A percentile compares a stretch with the other conserved stretches of the same genome.
phyloP scores from a whole-genome alignment of 176 grass and related monocot species.

The Oropetium thomaeum region DNA sequence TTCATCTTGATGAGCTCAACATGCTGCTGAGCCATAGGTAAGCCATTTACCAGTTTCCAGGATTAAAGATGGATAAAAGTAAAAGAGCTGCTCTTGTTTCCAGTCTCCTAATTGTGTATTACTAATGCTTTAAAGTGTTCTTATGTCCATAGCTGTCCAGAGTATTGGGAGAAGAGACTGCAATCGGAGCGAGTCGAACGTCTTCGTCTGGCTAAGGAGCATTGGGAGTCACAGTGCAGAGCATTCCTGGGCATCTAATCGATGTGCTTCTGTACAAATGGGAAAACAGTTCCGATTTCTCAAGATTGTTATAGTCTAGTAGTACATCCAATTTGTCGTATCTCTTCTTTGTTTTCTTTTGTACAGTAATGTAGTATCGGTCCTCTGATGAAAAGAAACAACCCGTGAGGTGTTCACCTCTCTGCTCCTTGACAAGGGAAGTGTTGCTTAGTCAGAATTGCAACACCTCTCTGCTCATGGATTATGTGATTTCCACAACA shows the following conservation, averaged over 20 bases:
- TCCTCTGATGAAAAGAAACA: not conserved
- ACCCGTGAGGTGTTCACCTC: not conserved
- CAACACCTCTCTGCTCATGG: no score
- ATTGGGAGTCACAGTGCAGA: not conserved
- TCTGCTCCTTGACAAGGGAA: not conserved
- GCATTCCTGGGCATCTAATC: not conserved
- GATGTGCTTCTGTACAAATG: not conserved
- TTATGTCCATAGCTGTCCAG: not conserved
- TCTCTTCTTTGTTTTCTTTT: no score
- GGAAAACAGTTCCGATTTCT: not conserved
- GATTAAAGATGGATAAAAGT: not conserved
- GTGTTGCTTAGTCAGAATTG: not conserved
- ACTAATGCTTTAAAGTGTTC: not conserved
- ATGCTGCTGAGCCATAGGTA: constrained; percentile 70
- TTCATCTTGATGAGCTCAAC: constrained; percentile 77
- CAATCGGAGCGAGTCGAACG: not conserved
- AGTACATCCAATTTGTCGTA: not conserved
- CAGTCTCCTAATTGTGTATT: not conserved
- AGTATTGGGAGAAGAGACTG: not conserved
- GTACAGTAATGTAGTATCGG: not conserved
- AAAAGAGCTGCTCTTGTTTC: not conserved
- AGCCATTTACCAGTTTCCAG: not conserved
- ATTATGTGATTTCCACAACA: no score
- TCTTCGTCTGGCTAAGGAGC: not conserved
- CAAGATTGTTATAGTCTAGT: not conserved